Conservation (phyloP, 1,284 basidiomycete genomes). For the Anthracocystis panici-leucophaei region DNA sequence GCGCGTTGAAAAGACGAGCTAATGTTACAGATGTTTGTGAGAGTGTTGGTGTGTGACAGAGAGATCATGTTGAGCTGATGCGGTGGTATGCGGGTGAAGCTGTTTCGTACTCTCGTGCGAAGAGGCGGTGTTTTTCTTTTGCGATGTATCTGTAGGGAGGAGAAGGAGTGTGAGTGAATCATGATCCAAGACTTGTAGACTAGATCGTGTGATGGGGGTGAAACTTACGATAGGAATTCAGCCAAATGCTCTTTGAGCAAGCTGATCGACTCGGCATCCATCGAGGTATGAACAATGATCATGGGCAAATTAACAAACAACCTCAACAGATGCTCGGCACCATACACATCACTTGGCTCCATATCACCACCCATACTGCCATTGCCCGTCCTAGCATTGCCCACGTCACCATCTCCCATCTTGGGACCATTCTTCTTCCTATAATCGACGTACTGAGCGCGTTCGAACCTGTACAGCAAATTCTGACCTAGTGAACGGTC, state of each 20-base stretch:
- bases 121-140: slow-evolving; percentile 77
- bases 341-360: slow-evolving; percentile 91
- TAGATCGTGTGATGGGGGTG: not conserved
- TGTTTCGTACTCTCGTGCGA: slow-evolving; percentile 80
- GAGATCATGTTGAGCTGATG: slow-evolving; percentile 68
- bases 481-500: slow-evolving; percentile 90
- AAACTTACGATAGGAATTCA: slow-evolving; percentile 84
- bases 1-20: slow-evolving; percentile 6
- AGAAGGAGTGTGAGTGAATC: slow-evolving; percentile 2
- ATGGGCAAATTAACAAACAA: slow-evolving; percentile 78
- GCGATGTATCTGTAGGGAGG: slow-evolving; percentile 76
- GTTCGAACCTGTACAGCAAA: slow-evolving; percentile 92
- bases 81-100: slow-evolving; percentile 81
- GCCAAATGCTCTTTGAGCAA: slow-evolving; percentile 90
- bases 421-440: slow-evolving; percentile 77
- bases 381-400: slow-evolving; percentile 71
- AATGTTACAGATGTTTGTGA: slow-evolving; percentile 25
- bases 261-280: slow-evolving; percentile 86
- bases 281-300: slow-evolving; percentile 90
- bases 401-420: slow-evolving; percentile 67
- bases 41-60: not conserved
- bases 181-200: no score
- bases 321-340: slow-evolving; percentile 90
- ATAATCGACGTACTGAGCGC: slow-evolving; percentile 88
- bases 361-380: slow-evolving; percentile 70